These are phyloP conservation scores for Guadua angustifolia DNA, from an alignment of 176 grass and related monocot genomes.

Conservation along the genomic window DNA sequence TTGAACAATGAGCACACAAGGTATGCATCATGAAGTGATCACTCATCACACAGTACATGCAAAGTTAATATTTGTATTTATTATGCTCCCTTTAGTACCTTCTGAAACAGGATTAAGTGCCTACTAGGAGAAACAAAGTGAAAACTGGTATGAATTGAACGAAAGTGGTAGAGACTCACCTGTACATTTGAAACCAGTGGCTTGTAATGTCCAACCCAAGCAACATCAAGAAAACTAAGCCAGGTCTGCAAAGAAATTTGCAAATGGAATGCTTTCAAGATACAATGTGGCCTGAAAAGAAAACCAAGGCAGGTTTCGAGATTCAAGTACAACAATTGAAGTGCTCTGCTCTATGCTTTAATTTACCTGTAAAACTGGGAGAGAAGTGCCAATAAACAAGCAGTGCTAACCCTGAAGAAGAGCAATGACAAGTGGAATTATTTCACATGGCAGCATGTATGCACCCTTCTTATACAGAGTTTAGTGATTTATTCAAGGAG, in stretches of 20 bases:
- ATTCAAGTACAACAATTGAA: constrained; percentile 9
- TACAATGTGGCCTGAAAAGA: not conserved
- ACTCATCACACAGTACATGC: not conserved
- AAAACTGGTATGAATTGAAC: constrained; percentile 4
- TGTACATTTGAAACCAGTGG: constrained; percentile 99
- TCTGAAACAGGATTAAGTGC: not conserved
- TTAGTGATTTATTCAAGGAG: constrained; percentile 35
- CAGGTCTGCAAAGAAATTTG: constrained; percentile 67
- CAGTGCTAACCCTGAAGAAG: constrained; percentile 90
- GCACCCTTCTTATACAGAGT: constrained; percentile 9
- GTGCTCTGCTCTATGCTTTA: not conserved
- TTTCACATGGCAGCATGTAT: constrained; percentile 22
- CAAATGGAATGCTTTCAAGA: constrained; percentile 3
- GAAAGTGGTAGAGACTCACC: constrained; percentile 47
- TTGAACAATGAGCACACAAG: not conserved
- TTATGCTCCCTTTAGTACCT: constrained; percentile 7
- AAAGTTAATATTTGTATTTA: constrained; percentile 5
- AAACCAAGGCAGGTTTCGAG: not conserved
- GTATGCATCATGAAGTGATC: not conserved
- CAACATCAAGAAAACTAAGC: constrained; percentile 82
- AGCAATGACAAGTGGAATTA: constrained; percentile 32
- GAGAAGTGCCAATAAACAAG: constrained; percentile 88
- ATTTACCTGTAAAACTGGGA: constrained; percentile 90
- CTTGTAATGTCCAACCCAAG: constrained; percentile 93
- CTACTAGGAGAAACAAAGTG: constrained; percentile 25